Evolutionary conservation across 176 grass and related monocot genomes (phyloP), one percentile per base, ranked within the genome.

Genomic region (Zoysia japonica): DNA sequence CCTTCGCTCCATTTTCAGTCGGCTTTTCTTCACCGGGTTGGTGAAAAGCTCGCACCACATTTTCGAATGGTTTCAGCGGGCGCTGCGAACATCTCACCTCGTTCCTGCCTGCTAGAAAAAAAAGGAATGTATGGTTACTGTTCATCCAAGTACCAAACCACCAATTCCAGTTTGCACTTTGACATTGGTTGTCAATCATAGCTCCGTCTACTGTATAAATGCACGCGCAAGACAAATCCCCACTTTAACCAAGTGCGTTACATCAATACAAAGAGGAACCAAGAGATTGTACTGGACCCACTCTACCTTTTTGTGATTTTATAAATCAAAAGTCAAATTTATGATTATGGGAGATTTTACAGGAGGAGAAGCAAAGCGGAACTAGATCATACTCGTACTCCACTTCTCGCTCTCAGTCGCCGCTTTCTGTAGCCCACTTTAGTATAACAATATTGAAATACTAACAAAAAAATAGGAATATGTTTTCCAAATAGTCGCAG

Each of bases 31-130:
- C 48, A 17, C 39, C 39, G 2, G 38, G 40, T 63, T 47, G 63
- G 76, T 56, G 39, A 35, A 75, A 61, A 75, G 41, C n/a, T 57
- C 1, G 4, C 56, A 28, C n/a, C 2, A 5, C 71, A 59, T 77
- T 77, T 88, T 89, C 50, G 59, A 89, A 80, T 12, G 67, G 44
- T 50, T 62, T 85, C 49, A 76, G 82, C 70, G 65, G 67, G 81
- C 41, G 28, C 41, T 57, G 50, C 35, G 28, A 41, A 55, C 15
- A 28, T 55, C 11, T 67, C 38, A 57, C n/a, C 57, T 56, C 28
- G 55, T 72, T 28, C 45, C 9, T 8, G 71, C 45, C 17, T 70
- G 47, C 47, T 56, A 57, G 64, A 83, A 67, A 79, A 74, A 61
- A 75, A 51, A 45, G 6, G 44, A 1, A 43, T 28, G 47, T 19